Base-by-base conservation (phyloP, 345 rosid genomes). In the Euphorbia pulcherrima region DNA sequence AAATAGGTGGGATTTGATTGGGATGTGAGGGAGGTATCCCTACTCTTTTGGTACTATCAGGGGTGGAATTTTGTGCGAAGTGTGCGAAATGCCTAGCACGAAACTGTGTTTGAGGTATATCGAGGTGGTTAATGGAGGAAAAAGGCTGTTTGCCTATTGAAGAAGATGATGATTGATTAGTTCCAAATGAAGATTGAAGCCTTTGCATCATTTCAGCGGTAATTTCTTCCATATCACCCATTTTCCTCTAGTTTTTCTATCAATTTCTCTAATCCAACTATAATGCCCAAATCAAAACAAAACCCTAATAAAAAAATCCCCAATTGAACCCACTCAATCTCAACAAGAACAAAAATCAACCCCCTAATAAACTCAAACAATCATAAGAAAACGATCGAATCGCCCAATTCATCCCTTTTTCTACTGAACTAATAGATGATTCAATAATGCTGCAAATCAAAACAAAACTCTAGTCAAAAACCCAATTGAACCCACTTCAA, bases 11-110 rank as follows among this genome's bases (percentile, higher is more conserved):
- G 79, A 88, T 83, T 73, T 85, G 90, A 78, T 78, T 85, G 8
- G 96, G 96, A 68, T 87, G 92, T 2, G 98, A 86, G 18, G 98
- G 98, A 52, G 98, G 97, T 6, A 90, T 86, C 16, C 96, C 95
- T 21, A 70, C 80, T 81, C 91, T 85, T 74, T 81, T 90, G 55
- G 59, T 61, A 69, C 64, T 35, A 39, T 83, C 89, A 68, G 69
- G 74, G 27, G 70, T 64, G 63, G 71, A 83, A 72, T 75, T 80
- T 21, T 81, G 82, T 1, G 84, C 65, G 61, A 85, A 86, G 63
- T 85, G 89, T 48, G 88, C 67, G 65, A 84, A 81, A 70, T 83
- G 82, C 57, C 81, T 62, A 0, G 87, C 77, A 26, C 85, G 84
- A 54, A 82, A 71, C 74, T 84, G 83, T 54, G 76, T 71, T 57